phyloP scores from a whole-genome alignment of 2,329 filamentous ascomycete species.

The Colletotrichum liaoningense region DNA sequence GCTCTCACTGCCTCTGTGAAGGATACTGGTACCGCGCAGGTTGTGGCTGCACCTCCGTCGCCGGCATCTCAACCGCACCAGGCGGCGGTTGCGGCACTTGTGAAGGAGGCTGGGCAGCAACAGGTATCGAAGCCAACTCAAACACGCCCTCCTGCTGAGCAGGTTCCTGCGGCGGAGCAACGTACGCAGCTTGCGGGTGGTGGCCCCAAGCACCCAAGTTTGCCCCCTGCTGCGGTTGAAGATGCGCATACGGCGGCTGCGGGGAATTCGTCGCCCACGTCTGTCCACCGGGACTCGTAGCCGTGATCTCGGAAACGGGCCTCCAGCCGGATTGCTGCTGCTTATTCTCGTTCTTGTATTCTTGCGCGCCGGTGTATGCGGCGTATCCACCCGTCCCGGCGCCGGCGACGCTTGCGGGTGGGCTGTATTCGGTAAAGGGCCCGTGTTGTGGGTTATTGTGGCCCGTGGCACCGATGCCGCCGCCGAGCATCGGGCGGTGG shows the following conservation, averaged over 20 bases:
- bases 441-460: slow-evolving; percentile 20
- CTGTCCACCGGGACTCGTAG: slow-evolving; percentile 19
- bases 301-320: slow-evolving; percentile 6
- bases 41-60: slow-evolving; percentile 14
- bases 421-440: slow-evolving; percentile 12
- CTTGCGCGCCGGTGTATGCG: slow-evolving; percentile 1
- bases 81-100: slow-evolving; percentile 6
- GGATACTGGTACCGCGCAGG: slow-evolving; percentile 8
- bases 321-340: background rate
- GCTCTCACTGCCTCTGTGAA: background rate
- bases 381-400: background rate
- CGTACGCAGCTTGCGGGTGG: slow-evolving; percentile 21
- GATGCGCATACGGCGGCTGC: slow-evolving; percentile 14
- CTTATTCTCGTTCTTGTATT: slow-evolving; percentile 20
- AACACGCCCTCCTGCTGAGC: slow-evolving; percentile 27
- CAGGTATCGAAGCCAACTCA: slow-evolving; percentile 34
- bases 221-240: slow-evolving; percentile 6
- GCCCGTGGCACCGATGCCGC: slow-evolving; percentile 2
- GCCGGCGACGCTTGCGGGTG: slow-evolving; percentile 1
- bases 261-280: slow-evolving; percentile 28
- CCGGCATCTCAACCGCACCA: slow-evolving; percentile 35
- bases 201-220: slow-evolving; percentile 20
- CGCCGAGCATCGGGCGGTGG: slow-evolving; percentile 34
- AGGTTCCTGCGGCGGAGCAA: background rate
- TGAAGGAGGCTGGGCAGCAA: background rate